Evolutionary conservation across 352 stramenopile genomes (phyloP), one percentile per base, ranked within the genome.

Genomic region (Phytophthora sp.): DNA sequence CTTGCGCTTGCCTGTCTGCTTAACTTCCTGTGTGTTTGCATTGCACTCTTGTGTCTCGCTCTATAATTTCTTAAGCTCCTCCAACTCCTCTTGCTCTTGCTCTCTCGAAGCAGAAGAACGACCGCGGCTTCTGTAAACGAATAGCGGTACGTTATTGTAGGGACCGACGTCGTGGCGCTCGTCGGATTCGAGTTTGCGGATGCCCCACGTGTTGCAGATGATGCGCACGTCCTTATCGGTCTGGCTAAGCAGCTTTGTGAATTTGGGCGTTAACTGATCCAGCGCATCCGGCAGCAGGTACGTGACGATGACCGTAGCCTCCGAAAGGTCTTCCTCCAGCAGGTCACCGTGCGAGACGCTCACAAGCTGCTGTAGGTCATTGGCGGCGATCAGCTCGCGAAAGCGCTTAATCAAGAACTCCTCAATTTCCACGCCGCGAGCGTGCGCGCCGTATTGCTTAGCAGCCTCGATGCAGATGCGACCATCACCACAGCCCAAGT

Each of bases 121-220:
- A 5, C 36, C 42, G 29, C 23, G 50, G 35, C 75, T 79, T 58
- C 33, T 73, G 63, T 88, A 88, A 44, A 88, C 63, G 38, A 84
- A 82, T 18, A 88, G 67, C 20, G 74, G 66, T 12, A 86, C 77
- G 29, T 88, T 88, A 9, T 49, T 50, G 31, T 82, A 88, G 3
- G 60, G 62, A 11, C 79, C 79, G 13, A 49, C 57, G 46, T 86
- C 76, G 21, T 74, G 31, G 23, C 74, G 74, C 36, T 74, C 75
- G 26, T 66, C 51, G 2, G 66, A 73, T 2, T 51, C 68, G 30
- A 84, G 46, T 0, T 66, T 73, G 6, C 55, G 65, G 50, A 88
- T 81, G 31, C 76, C 77, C 79, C 79, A 88, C 63, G 79, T 83
- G 65, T 88, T 88, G 73, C 79, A 86, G 33, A 88, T 84, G 58